These are phyloP conservation scores for Penstemon davidsonii DNA, from an alignment of 257 asterid species.

Conservation along the genomic window DNA sequence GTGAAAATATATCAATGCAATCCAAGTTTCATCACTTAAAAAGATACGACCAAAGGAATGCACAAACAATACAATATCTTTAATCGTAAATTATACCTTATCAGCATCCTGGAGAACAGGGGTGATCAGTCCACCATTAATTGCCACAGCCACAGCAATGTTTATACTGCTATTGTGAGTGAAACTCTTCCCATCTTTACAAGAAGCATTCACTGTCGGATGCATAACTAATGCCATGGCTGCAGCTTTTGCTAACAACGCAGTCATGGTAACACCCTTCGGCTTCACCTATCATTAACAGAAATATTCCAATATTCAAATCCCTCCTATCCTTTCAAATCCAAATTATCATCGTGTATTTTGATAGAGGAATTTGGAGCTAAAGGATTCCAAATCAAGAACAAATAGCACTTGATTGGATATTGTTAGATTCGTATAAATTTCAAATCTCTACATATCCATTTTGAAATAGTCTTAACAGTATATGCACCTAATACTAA, in stretches of 20 bases:
- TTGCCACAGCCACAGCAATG: constrained; percentile 86
- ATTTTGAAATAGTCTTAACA: no score
- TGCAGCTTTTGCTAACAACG: constrained; percentile 84
- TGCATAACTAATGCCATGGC: constrained; percentile 86
- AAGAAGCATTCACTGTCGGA: constrained; percentile 78
- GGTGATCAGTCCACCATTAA: constrained; percentile 79
- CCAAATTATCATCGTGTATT: no score
- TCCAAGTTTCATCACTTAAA: neutral
- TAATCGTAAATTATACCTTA: constrained; percentile 44
- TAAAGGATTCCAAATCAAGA: no score
- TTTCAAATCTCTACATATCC: no score
- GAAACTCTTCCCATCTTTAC: constrained; percentile 88
- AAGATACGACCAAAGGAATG: neutral
- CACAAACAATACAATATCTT: neutral
- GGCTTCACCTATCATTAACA: constrained; percentile 57
- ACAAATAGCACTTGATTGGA: no score
- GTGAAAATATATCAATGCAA: constrained; percentile 25
- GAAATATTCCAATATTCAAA: constrained; percentile 5
- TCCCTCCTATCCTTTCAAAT: no score
- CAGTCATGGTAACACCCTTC: constrained; percentile 92
- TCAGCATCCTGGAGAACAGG: constrained; percentile 92
- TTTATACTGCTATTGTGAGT: constrained; percentile 67
- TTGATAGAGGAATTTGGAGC: no score
- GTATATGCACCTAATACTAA: no score
- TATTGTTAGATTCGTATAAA: no score